These are phyloP conservation scores for Pythium myriotylum DNA, from an alignment of 352 stramenopile genomes.

Conservation along the genomic window DNA sequence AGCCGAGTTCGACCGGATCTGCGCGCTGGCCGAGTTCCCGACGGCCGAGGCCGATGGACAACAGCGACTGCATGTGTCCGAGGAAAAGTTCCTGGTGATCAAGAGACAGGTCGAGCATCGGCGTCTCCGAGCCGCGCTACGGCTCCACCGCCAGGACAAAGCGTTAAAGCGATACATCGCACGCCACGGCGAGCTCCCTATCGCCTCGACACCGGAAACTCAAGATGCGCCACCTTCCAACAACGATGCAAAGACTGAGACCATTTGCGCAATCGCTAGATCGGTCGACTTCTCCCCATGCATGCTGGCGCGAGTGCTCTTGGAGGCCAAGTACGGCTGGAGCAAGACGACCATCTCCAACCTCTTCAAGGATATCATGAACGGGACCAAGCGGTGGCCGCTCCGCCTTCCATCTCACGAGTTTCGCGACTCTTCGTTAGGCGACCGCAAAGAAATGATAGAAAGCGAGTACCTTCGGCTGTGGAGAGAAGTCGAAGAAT, in stretches of 20 bases:
- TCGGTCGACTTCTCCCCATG: slow-evolving; percentile 64
- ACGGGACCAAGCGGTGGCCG: slow-evolving; percentile 24
- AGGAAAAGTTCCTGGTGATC: slow-evolving; percentile 60
- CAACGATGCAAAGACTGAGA: slow-evolving; percentile 30
- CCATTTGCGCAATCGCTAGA: slow-evolving; percentile 42
- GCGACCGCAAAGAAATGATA: slow-evolving; percentile 23
- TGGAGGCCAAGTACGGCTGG: slow-evolving; percentile 58
- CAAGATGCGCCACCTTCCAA: background rate
- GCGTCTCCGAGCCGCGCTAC: slow-evolving; percentile 43
- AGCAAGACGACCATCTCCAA: slow-evolving; percentile 72
- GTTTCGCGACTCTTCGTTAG: slow-evolving; percentile 1
- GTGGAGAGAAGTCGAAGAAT: slow-evolving; percentile 59
- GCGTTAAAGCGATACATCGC: slow-evolving; percentile 54
- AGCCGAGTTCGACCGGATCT: slow-evolving; percentile 48
- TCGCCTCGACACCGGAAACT: background rate
- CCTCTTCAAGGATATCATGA: slow-evolving; percentile 56
- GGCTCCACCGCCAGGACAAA: slow-evolving; percentile 64
- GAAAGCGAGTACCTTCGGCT: slow-evolving; percentile 26
- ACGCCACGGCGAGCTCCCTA: slow-evolving; percentile 27
- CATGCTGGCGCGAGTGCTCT: slow-evolving; percentile 64
- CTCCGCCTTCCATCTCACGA: slow-evolving; percentile 20
- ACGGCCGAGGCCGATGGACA: background rate
- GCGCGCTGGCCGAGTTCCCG: slow-evolving; percentile 44
- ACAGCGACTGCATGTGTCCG: slow-evolving; percentile 37
- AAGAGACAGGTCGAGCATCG: slow-evolving; percentile 58